phyloP scores from a whole-genome alignment of 2,329 filamentous ascomycete species.

The Lojkania enalia region DNA sequence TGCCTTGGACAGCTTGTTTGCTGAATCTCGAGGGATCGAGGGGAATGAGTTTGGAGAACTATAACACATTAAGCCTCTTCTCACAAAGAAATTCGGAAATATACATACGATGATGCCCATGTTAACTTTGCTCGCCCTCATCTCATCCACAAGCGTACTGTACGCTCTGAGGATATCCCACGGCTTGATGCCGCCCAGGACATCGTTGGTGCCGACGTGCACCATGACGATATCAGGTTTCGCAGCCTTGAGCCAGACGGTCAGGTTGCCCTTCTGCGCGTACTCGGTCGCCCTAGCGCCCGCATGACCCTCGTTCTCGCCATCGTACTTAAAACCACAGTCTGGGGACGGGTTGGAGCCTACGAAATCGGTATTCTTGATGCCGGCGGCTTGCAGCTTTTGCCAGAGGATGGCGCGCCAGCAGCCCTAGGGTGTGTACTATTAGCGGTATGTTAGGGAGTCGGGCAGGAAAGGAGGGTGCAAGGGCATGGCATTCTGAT shows the following conservation, averaged over 20 bases:
- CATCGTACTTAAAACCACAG: constrained; percentile 40
- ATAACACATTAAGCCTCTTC: not conserved
- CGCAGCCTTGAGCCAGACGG: constrained; percentile 44
- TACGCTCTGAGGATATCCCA: constrained; percentile 45
- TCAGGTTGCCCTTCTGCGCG: constrained; percentile 44
- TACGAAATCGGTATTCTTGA: constrained; percentile 41
- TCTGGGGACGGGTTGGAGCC: constrained; percentile 40
- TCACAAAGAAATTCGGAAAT: not conserved
- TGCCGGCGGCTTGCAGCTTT: constrained; percentile 26
- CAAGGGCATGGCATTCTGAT: constrained; percentile 1
- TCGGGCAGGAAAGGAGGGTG: not conserved
- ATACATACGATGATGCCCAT: constrained; percentile 46
- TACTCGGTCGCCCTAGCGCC: constrained; percentile 48
- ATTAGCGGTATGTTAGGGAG: not conserved
- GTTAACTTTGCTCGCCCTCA: constrained; percentile 46
- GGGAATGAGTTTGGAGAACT: constrained; percentile 31
- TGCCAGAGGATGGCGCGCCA: constrained; percentile 42
- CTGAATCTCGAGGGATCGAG: constrained; percentile 31
- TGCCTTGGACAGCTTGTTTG: constrained; percentile 16
- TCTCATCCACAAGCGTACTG: constrained; percentile 46
- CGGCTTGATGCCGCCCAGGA: constrained; percentile 39
- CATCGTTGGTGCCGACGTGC: constrained; percentile 52
- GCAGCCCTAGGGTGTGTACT: constrained; percentile 30
- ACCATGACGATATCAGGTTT: constrained; percentile 52
- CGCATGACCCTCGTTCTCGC: constrained; percentile 52